phyloP scores from a whole-genome alignment of 192 early-diverging fungal species.

The Coemansia sp. region DNA sequence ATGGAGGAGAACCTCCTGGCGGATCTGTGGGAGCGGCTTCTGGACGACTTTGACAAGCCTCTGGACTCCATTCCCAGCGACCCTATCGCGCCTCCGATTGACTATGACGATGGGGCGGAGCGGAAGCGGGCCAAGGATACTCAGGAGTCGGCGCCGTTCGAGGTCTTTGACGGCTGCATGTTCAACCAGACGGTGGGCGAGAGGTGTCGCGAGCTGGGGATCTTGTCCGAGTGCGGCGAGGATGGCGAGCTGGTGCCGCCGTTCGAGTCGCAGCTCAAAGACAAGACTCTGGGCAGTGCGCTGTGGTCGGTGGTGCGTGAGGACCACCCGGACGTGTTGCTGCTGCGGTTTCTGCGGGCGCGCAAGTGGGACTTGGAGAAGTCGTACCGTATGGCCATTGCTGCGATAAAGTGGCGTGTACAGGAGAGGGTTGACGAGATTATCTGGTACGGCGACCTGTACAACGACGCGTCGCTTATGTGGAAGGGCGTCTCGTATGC shows the following conservation, averaged over 20 bases:
- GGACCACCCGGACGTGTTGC: slow-evolving; percentile 66
- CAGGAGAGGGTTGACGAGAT: slow-evolving; percentile 55
- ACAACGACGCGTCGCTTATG: slow-evolving; percentile 50
- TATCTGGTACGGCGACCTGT: slow-evolving; percentile 54
- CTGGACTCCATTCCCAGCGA: slow-evolving; percentile 24
- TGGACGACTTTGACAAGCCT: slow-evolving; percentile 46
- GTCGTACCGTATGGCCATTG: slow-evolving; percentile 66
- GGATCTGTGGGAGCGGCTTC: slow-evolving; percentile 40
- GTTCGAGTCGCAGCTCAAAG: slow-evolving; percentile 16
- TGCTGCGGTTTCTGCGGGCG: slow-evolving; percentile 78
- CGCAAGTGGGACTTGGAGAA: slow-evolving; percentile 81
- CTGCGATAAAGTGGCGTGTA: slow-evolving; percentile 70
- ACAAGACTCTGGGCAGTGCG: slow-evolving; percentile 49
- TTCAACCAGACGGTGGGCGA: slow-evolving; percentile 36
- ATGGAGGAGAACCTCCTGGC: slow-evolving; percentile 39
- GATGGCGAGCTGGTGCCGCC: slow-evolving; percentile 27
- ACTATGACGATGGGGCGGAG: slow-evolving; percentile 31
- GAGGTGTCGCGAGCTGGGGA: slow-evolving; percentile 30
- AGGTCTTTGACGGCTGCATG: slow-evolving; percentile 44
- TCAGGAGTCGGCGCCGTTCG: slow-evolving; percentile 28
- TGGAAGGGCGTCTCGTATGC: slow-evolving; percentile 57
- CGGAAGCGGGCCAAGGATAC: slow-evolving; percentile 27
- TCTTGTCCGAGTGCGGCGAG: slow-evolving; percentile 1
- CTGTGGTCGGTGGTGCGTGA: slow-evolving; percentile 58
- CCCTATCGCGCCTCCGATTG: slow-evolving; percentile 23